Evolutionary conservation across 148 eudicot genomes (phyloP).

Genomic region (Gaultheria prostrata): DNA sequence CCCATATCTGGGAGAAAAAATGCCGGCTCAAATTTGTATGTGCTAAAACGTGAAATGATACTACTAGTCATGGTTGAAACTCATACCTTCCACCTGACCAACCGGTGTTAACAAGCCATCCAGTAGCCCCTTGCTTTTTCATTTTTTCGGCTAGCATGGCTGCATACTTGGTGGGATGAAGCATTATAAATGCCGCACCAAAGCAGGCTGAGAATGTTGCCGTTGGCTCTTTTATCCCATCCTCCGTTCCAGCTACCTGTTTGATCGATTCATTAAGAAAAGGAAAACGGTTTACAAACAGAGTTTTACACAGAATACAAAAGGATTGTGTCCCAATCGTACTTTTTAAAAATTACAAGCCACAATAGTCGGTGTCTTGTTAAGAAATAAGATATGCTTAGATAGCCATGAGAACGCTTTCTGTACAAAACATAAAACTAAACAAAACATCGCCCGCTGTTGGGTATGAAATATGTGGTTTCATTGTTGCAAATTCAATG

Average conservation of each 20-base stretch:
- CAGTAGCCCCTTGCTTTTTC: conserved; percentile 72
- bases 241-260: conserved; percentile 77
- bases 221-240: conserved; percentile 68
- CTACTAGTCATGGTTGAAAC: neutral
- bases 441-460: neutral
- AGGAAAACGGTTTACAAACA: neutral
- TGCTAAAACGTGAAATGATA: neutral
- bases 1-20: conserved; percentile 46
- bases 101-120: conserved; percentile 86
- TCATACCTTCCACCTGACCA: conserved; percentile 77
- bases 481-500: neutral
- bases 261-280: neutral
- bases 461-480: neutral
- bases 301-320: neutral
- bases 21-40: neutral
- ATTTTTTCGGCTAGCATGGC: conserved; percentile 81
- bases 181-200: conserved; percentile 83
- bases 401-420: neutral
- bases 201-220: conserved; percentile 88
- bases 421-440: neutral
- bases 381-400: neutral
- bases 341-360: neutral
- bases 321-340: neutral
- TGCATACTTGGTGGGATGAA: conserved; percentile 81
- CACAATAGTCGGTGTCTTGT: neutral